Percentiles rank a stretch among this genome's conserved stretches.
These are phyloP conservation scores for Magnolia officinalis DNA, from an alignment of 164 flowering plant genomes.

Conservation along the genomic window DNA sequence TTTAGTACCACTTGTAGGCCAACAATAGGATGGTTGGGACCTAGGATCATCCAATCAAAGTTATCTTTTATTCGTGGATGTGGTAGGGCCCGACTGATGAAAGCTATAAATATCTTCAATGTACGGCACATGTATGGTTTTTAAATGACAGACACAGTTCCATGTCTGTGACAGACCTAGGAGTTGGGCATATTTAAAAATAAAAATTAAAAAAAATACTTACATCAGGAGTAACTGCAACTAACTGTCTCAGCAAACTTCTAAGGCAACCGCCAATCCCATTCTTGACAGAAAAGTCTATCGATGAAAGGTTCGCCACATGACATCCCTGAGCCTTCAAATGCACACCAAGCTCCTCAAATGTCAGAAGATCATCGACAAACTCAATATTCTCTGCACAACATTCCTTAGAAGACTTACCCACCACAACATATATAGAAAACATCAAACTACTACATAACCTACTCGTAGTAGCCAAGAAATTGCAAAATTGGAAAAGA, in stretches of 20 bases:
- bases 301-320: conserved; percentile 78
- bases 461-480: not conserved
- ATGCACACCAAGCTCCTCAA: conserved; percentile 65
- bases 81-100: not conserved
- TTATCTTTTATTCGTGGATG: not conserved
- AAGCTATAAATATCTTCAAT: not conserved
- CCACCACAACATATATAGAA: not conserved
- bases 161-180: not conserved
- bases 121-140: not conserved
- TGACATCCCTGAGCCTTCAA: conserved; percentile 69
- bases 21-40: not conserved
- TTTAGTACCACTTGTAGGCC: not conserved
- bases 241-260: conserved; percentile 66
- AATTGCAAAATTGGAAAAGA: not conserved
- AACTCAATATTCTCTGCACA: conserved; percentile 72
- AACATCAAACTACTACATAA: not conserved
- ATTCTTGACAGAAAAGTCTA: conserved; percentile 57
- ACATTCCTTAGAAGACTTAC: not conserved
- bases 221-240: conserved; percentile 48
- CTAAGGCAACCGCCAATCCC: conserved; percentile 77
- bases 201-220: conserved; percentile 14
- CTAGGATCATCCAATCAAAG: not conserved
- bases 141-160: not conserved
- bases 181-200: not conserved
- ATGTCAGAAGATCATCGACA: conserved; percentile 86